Conservation (phyloP, 2,329 filamentous ascomycete genomes). For the Claviceps fusiformis region DNA sequence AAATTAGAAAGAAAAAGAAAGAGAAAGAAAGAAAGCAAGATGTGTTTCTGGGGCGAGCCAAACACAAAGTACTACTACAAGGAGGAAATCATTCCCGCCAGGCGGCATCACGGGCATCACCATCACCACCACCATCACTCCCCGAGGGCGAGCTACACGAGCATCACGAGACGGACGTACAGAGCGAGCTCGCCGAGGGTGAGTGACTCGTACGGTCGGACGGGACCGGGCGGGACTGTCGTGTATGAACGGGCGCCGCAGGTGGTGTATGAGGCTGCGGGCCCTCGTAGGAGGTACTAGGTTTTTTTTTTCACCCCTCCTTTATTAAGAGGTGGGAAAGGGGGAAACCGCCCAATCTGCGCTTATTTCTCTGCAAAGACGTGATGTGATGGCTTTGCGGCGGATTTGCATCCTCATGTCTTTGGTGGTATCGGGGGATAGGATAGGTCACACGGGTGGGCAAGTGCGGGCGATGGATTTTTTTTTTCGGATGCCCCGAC, state of each 20-base stretch:
- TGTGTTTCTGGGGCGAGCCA: slow-evolving; percentile 36
- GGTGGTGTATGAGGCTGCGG: slow-evolving; percentile 1
- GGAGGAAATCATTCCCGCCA: slow-evolving; percentile 37
- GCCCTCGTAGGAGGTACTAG: not conserved
- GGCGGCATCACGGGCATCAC: slow-evolving; percentile 22
- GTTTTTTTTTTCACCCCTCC: not conserved
- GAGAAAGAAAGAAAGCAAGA: slow-evolving; percentile 14
- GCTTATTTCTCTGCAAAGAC: not conserved
- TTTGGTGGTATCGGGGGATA: not conserved
- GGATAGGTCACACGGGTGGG: not conserved
- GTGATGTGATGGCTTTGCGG: not conserved
- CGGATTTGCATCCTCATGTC: not conserved
- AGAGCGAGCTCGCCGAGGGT: slow-evolving; percentile 29
- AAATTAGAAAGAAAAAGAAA: slow-evolving; percentile 1
- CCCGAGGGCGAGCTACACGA: slow-evolving; percentile 30
- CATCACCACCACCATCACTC: slow-evolving; percentile 20
- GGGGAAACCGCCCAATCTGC: not conserved
- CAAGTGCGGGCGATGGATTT: not conserved
- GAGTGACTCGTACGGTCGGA: slow-evolving; percentile 17
- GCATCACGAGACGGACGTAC: slow-evolving; percentile 23
- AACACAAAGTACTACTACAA: slow-evolving; percentile 40
- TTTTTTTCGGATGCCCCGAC: no score
- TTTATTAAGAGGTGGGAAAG: not conserved
- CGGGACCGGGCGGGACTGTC: slow-evolving; percentile 16
- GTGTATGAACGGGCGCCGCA: slow-evolving; percentile 23